These are phyloP conservation scores for Lactifluus volemus DNA, from an alignment of 768 basidiomycete genomes.

Conservation along the genomic window DNA sequence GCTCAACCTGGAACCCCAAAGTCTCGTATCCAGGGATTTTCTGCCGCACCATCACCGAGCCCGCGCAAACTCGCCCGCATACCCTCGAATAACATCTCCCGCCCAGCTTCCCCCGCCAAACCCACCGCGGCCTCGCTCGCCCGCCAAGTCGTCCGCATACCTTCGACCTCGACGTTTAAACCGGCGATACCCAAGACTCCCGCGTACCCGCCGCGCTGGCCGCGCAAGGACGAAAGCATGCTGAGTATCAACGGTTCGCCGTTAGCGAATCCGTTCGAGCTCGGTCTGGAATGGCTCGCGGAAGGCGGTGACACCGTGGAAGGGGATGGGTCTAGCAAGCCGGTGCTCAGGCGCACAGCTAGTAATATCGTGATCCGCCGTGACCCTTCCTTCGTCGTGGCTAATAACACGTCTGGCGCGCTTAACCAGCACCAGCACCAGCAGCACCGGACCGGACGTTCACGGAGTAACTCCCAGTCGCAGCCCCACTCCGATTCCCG, in stretches of 20 bases:
- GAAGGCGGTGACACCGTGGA: constrained; percentile 27
- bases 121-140: constrained; percentile 26
- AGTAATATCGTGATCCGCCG: constrained; percentile 55
- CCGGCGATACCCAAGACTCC: constrained; percentile 55
- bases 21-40: constrained; percentile 24
- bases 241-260: constrained; percentile 79
- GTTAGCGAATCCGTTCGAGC: constrained; percentile 66
- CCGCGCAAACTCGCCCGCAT: constrained; percentile 27
- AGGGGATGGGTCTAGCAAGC: constrained; percentile 16
- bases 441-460: constrained; percentile 30
- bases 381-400: constrained; percentile 38
- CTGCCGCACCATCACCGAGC: constrained; percentile 28
- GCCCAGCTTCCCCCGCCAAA: constrained; percentile 48
- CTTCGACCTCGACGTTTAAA: constrained; percentile 64
- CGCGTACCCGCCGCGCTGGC: constrained; percentile 53
- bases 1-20: constrained; percentile 13
- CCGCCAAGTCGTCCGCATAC: constrained; percentile 27
- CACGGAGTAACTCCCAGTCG: constrained; percentile 36
- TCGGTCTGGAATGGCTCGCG: constrained; percentile 53
- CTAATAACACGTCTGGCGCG: constrained; percentile 19
- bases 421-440: constrained; percentile 26
- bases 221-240: constrained; percentile 68
- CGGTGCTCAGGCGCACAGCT: constrained; percentile 30
- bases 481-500: constrained; percentile 19
- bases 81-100: constrained; percentile 28